Conservation (phyloP, 208 protist species). For the Acanthamoeba healyi region DNA sequence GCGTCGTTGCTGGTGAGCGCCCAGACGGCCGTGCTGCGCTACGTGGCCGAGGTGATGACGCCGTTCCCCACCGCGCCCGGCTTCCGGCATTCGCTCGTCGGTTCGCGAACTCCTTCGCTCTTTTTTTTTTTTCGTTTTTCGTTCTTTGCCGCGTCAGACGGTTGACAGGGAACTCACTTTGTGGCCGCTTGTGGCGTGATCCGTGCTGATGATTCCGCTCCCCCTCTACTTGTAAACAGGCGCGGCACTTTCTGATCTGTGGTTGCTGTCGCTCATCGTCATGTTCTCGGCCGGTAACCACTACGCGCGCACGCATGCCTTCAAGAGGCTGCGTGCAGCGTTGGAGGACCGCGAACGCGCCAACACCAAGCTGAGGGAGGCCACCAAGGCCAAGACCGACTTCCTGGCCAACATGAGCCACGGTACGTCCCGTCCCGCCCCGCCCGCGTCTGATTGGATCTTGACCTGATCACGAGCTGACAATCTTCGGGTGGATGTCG, state of each 20-base stretch:
- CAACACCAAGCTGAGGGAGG: constrained; percentile 17
- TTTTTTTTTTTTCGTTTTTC: too few relatives aligned
- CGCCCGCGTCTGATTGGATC: background rate
- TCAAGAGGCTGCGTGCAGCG: background rate
- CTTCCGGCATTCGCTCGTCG: background rate
- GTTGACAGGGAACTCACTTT: background rate
- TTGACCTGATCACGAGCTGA: too few relatives aligned
- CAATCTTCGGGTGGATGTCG: background rate
- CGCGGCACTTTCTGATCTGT: background rate
- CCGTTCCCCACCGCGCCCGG: background rate
- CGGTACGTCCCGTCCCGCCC: background rate
- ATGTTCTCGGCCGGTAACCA: background rate
- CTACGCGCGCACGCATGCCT: background rate
- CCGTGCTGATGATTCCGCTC: background rate
- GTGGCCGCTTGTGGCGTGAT: too few relatives aligned
- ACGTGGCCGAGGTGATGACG: background rate
- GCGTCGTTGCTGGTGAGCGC: background rate
- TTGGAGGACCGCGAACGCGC: constrained; percentile 21
- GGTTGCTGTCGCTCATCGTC: background rate
- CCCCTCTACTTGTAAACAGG: background rate
- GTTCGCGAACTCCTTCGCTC: background rate
- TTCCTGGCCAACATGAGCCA: constrained; percentile 51
- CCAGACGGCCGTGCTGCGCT: background rate
- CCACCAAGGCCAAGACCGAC: constrained; percentile 37
- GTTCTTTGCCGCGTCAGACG: too few relatives aligned